Conservation (phyloP, 129 eudicot genomes). For the Artemisia tridentata region DNA sequence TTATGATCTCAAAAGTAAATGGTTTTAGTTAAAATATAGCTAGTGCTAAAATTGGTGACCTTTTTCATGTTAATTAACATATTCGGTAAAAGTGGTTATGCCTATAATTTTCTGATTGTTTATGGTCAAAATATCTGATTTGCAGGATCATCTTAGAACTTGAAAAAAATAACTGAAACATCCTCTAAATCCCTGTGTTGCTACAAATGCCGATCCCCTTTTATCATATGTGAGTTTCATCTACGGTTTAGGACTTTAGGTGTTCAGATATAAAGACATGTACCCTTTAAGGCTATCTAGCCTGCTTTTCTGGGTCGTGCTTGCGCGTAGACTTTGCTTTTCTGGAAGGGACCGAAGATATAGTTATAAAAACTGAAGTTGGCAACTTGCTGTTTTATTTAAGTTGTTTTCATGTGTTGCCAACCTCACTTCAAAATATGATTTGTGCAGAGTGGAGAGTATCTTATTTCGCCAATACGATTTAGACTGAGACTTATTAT, state of each 20-base stretch:
- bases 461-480: slow-evolving; percentile 34
- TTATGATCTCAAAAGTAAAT: slow-evolving; percentile 22
- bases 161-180: too few relatives aligned
- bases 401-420: slow-evolving; percentile 24
- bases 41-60: slow-evolving; percentile 25
- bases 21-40: slow-evolving; percentile 9
- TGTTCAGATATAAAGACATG: background rate
- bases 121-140: slow-evolving; percentile 2
- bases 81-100: slow-evolving; percentile 14
- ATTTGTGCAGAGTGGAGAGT: slow-evolving; percentile 30
- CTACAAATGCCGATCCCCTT: too few relatives aligned
- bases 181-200: too few relatives aligned
- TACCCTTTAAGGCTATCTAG: background rate
- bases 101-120: background rate
- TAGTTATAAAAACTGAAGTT: slow-evolving; percentile 11
- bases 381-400: slow-evolving; percentile 29
- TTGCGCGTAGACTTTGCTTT: slow-evolving; percentile 7
- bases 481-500: slow-evolving; percentile 11
- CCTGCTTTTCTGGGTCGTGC: slow-evolving; percentile 10
- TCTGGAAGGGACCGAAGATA: slow-evolving; percentile 12
- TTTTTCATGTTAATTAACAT: slow-evolving; percentile 1
- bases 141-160: background rate
- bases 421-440: slow-evolving; percentile 29
- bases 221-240: background rate
- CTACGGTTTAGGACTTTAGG: background rate